Base-by-base conservation (phyloP, 371 early-diverging fungal species). In the Parasitella parasitica region DNA sequence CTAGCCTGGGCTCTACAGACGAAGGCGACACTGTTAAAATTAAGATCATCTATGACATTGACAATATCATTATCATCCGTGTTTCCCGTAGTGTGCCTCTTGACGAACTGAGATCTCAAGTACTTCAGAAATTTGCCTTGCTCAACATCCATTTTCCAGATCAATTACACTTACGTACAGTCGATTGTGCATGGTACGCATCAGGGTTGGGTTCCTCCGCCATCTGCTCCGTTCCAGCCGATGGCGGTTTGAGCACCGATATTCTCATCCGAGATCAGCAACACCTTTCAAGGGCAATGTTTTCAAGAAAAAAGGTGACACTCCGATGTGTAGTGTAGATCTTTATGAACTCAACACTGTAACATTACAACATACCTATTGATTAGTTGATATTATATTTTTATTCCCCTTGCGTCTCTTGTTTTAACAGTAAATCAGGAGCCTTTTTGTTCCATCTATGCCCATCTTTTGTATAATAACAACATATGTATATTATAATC, bases 11-110 rank as follows among this genome's bases (percentile, higher is more conserved):
- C 16, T 57, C 48, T 22, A 11, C 52, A 22, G 59, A 59, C 13
- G 54, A 54, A 22, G 55, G 38, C 3, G 41, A 48, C 32, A 30
- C 30, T 16, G 59, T 65, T 48, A 53, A 50, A 48, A 26, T 65
- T 30, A 65, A 65, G 54, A 54, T 65, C 13, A 34, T 65, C 6
- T 65, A 65, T 27, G 39, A 65, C 39, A 5, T 16, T 2, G 20
- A 65, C 7, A 59, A 65, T 22, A 65, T 65, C 13, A 32, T 65
- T 13, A 28, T 65, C 18, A 53, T 65, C 13, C 59, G 65, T 22
- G 65, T 59, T 1, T n/a, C 36, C 30, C 41, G 65, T 4, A 54
- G 48, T 3, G 54, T 49, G 12, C 30, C 39, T 2, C 49, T 59
- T 20, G 49, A 59, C 4, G 24, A 34, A 30, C 6, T 65, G 4